Evolutionary conservation across 805 yeast genomes (phyloP).

Genomic region (baker's yeast (Saccharomyces cerevisiae)): DNA sequence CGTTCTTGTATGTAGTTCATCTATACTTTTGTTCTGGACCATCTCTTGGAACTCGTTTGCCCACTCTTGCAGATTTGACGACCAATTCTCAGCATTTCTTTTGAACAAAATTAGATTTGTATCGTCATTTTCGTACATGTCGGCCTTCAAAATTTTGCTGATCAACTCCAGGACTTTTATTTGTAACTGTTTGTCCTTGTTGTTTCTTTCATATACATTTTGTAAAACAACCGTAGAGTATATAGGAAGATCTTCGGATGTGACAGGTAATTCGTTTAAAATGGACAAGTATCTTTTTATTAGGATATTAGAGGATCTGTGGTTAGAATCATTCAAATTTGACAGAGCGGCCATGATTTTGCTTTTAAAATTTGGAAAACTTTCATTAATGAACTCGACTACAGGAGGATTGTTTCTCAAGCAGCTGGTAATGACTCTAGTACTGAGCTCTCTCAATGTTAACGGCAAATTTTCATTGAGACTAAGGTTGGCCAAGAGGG

Average conservation of each 20-base stretch:
- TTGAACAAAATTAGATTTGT: slow-evolving; percentile 4
- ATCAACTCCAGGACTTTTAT: slow-evolving; percentile 25
- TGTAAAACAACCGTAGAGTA: slow-evolving; percentile 7
- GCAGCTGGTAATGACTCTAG: slow-evolving; percentile 56
- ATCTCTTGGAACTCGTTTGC: slow-evolving; percentile 19
- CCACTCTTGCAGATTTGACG: slow-evolving; percentile 19
- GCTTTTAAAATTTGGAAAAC: slow-evolving; percentile 25
- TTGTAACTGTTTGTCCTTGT: slow-evolving; percentile 19
- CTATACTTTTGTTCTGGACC: slow-evolving; percentile 22
- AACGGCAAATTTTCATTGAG: slow-evolving; percentile 12
- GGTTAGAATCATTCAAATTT: neutral
- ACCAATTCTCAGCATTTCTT: slow-evolving; percentile 7
- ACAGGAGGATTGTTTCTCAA: slow-evolving; percentile 71
- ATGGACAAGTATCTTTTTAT: slow-evolving; percentile 25
- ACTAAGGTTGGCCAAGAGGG: slow-evolving; percentile 10
- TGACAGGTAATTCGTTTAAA: slow-evolving; percentile 19
- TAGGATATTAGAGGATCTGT: slow-evolving; percentile 5
- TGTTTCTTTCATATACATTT: slow-evolving; percentile 8
- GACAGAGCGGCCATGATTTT: neutral
- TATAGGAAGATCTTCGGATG: slow-evolving; percentile 5
- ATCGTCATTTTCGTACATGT: slow-evolving; percentile 1
- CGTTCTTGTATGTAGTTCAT: slow-evolving; percentile 36
- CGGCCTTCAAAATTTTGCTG: slow-evolving; percentile 13
- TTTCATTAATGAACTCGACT: slow-evolving; percentile 29
- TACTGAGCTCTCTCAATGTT: slow-evolving; percentile 40